A percentile compares a stretch with the other conserved stretches of the same genome.
Evolutionary conservation across 2,329 filamentous ascomycete genomes (phyloP).

Genomic region (Microascus cirrosus): DNA sequence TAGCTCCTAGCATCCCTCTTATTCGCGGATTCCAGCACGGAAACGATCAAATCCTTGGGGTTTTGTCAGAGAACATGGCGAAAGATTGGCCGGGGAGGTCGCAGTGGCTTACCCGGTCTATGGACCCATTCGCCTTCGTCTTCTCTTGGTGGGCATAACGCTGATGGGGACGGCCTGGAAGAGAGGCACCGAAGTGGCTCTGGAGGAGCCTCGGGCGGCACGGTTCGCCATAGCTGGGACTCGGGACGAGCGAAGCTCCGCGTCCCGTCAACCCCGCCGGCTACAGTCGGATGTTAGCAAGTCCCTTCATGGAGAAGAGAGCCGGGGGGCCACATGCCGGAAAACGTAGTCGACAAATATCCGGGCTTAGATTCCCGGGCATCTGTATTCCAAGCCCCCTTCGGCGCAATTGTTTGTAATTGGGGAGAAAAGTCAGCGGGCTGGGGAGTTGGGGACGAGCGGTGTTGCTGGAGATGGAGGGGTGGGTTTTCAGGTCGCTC

Average conservation of each 20-base stretch:
- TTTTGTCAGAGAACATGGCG: neutral
- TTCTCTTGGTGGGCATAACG: neutral
- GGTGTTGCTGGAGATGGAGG: neutral
- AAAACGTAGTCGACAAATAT: neutral
- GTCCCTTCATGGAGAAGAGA: neutral
- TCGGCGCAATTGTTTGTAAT: neutral
- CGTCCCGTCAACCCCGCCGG: neutral
- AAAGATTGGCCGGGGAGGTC: neutral
- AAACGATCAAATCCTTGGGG: slow-evolving; percentile 68
- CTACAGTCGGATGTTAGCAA: neutral
- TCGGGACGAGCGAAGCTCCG: neutral
- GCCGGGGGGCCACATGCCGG: neutral
- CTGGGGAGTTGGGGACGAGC: too few relatives aligned
- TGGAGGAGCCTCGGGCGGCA: neutral
- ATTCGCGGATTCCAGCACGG: slow-evolving; percentile 77
- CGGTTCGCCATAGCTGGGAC: neutral
- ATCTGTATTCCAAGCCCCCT: neutral
- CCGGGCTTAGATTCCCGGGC: neutral
- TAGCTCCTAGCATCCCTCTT: slow-evolving; percentile 90
- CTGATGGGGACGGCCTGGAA: neutral
- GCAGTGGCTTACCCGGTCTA: neutral
- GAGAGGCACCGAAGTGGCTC: neutral
- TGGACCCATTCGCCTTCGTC: neutral
- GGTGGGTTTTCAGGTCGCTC: too few relatives aligned
- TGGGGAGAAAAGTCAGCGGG: neutral